Conservation (phyloP, 495 filamentous ascomycete genomes). For the Cenococcum geophilum region DNA sequence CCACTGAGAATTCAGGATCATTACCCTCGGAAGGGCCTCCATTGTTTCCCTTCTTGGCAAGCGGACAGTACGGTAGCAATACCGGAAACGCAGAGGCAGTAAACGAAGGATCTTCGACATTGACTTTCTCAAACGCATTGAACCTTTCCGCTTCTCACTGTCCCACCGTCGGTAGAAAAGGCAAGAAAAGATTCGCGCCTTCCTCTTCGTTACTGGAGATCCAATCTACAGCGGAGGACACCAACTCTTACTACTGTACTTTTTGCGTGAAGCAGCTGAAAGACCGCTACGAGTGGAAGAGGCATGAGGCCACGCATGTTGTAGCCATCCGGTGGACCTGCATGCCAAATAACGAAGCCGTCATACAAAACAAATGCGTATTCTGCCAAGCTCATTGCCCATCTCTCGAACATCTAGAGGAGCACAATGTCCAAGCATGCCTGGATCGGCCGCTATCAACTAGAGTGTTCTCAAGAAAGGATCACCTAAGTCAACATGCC, state of each 20-base stretch:
- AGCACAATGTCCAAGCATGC: neutral
- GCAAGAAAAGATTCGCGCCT: no score
- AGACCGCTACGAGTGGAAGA: neutral
- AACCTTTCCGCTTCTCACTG: no score
- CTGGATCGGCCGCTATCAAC: neutral
- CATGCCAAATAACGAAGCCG: neutral
- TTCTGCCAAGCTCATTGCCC: neutral
- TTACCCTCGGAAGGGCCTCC: no score
- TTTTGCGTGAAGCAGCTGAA: neutral
- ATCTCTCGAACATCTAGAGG: neutral
- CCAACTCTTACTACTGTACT: neutral
- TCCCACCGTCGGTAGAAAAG: no score
- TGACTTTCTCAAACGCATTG: no score
- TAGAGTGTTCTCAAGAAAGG: neutral
- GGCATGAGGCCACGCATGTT: neutral
- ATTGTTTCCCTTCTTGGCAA: no score
- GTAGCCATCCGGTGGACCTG: neutral
- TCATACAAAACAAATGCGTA: neutral
- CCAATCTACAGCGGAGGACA: no score
- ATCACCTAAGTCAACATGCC: neutral
- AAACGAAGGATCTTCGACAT: no score
- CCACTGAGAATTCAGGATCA: no score
- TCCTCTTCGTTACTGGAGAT: no score
- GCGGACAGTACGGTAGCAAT: no score
- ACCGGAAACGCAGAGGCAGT: no score